Conservation (phyloP, 768 basidiomycete genomes). For the Rhizopogon sp. region DNA sequence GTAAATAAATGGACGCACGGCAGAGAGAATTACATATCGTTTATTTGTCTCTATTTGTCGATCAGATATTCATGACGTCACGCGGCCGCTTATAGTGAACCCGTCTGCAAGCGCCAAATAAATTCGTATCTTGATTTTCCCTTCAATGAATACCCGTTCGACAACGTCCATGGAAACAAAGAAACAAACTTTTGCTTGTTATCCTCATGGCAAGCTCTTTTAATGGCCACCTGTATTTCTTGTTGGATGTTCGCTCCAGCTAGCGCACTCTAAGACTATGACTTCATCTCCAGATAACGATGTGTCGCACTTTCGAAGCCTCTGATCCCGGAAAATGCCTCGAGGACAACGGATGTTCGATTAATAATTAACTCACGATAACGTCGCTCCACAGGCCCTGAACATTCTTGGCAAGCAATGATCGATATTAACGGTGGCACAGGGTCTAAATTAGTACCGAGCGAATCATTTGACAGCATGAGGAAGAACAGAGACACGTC, state of each 20-base stretch:
- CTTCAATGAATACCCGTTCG: too few species aligned
- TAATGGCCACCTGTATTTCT: background rate
- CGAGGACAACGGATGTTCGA: background rate
- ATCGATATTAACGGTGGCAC: background rate
- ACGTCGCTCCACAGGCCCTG: background rate
- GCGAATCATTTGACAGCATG: background rate
- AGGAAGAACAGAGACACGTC: background rate
- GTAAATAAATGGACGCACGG: slow-evolving; percentile 1
- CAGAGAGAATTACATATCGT: background rate
- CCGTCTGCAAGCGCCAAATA: too few species aligned
- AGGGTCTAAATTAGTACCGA: background rate
- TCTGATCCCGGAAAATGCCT: background rate
- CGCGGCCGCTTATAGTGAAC: background rate
- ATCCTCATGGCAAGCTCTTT: too few species aligned
- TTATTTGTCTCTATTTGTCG: slow-evolving; percentile 10
- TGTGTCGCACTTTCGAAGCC: background rate
- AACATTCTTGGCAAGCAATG: background rate
- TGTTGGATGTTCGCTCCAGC: background rate
- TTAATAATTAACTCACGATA: background rate
- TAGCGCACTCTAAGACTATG: background rate
- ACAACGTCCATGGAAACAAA: too few species aligned
- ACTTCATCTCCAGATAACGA: background rate
- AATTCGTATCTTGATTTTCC: too few species aligned
- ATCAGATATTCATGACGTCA: slow-evolving; percentile 20
- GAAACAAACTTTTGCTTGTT: too few species aligned